Evolutionary conservation across 2,329 filamentous ascomycete genomes (phyloP), one percentile per base, ranked within the genome.

Genomic region (Tolypocladium nubicola): DNA sequence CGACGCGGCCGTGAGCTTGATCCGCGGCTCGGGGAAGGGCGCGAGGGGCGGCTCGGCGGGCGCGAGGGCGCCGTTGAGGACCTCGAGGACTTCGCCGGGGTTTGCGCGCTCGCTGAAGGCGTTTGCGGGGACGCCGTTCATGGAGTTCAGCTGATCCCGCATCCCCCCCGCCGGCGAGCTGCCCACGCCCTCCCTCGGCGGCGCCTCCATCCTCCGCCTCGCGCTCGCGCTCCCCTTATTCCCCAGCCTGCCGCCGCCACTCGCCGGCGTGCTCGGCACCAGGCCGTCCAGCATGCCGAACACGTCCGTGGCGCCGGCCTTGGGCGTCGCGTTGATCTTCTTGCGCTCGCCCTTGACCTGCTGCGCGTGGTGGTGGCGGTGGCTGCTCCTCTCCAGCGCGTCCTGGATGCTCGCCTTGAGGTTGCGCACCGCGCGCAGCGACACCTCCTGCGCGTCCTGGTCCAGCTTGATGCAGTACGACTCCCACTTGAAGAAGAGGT

Each of bases 401-500:
- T 97, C 91, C 67, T 93, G 90, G 9, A 97, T 80, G 66, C 89
- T 87, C 68, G 90, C 88, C 71, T 96, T 96, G 69, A 99, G 88
- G 57, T 85, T 83, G 49, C 87, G 82, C 52, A 89, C 82, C 0
- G 82, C 87, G 41, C 87, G 82, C 47, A 95, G 78, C 53, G 87
- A 83, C 11, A 74, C 58, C 60, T 89, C 75, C 60, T 86, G 85
- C 58, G 90, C 88, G 57, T 95, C 90, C 53, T 84, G 76, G 30
- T 92, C 90, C 86, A 97, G 91, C 73, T 93, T 96, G 70, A 99
- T 87, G 72, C 89, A 92, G 78, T 97, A 97, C 0, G 91, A 93
- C 72, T 99, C 94, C 94, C 94, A 99, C 79, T 97, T 97, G 83
- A 90, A 97, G 73, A 90, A 97, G 33, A 97, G 79, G 69, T 97